Evolutionary conservation across 208 protist genomes (phyloP), one percentile per base, ranked within the genome.

Genomic region (Wallacemonas collosoma): DNA sequence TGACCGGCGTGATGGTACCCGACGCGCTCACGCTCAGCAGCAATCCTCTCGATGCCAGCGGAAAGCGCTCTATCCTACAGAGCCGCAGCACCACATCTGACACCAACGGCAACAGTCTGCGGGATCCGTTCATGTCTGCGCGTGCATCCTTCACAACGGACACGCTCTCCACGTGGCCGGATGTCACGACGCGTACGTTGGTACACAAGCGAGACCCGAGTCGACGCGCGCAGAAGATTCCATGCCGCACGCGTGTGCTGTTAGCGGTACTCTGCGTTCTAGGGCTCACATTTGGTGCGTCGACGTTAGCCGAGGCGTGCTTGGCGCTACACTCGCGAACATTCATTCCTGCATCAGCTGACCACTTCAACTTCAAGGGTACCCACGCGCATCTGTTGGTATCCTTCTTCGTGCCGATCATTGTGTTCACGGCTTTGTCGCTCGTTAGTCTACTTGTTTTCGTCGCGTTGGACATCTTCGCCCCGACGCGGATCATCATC

Each of bases 251-350:
- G 26, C 56, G 56, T 38, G 5, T 62, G 4, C 6, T 41, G 7
- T 38, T 62, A 5, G 6, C 26, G 44, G 60, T 88, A 0, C 66
- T 94, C 43, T 83, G 86, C 35, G 43, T 94, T 17, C 86, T 83
- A 72, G 88, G 80, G n/a, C 82, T 65, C 63, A 68, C 48, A 38
- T 61, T 15, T 26, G 71, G 85, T 47, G 85, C 45, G 8, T 76
- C 73, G 11, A 55, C 80, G 66, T 12, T 83, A 15, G 40, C 67
- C 9, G 75, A 76, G 56, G 77, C 48, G 72, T 62, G 56, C 35
- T 5, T 62, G 56, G 56, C 56, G 14, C 8, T 62, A 38, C 56
- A 38, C 56, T 41, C 56, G 56, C 14, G 14, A n/a, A 15, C 5
- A 38, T 9, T 8, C 17, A 43, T 62, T 38, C 38, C 56, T 15